Evolutionary conservation across 805 yeast species (phyloP).

Genomic region (Yarrowia yakushimensis): DNA sequence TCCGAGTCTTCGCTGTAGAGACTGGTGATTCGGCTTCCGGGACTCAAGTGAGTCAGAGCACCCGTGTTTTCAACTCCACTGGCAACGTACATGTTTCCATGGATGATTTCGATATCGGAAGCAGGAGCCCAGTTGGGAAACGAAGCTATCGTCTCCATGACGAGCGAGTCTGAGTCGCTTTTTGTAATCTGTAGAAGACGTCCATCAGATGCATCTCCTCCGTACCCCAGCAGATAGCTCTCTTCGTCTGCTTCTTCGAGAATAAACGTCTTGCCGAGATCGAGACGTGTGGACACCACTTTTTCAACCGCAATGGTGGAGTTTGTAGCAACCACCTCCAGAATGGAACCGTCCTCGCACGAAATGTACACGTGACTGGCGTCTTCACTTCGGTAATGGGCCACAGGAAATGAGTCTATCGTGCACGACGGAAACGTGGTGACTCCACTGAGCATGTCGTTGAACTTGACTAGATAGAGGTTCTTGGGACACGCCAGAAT

Average conservation of each 20-base stretch:
- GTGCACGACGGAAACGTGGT: not conserved
- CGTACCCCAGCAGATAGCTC: constrained; percentile 15
- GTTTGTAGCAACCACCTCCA: not conserved
- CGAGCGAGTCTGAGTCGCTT: not conserved
- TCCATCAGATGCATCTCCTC: constrained; percentile 13
- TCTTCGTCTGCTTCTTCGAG: constrained; percentile 11
- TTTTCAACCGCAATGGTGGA: not conserved
- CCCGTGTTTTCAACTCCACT: constrained; percentile 12
- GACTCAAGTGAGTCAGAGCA: not conserved
- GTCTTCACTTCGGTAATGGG: constrained; percentile 3
- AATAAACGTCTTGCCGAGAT: constrained; percentile 1
- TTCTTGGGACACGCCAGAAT: constrained; percentile 7
- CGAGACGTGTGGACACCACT: not conserved
- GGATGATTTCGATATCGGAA: constrained; percentile 13
- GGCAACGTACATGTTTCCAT: constrained; percentile 4
- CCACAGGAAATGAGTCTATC: not conserved
- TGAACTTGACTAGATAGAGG: constrained; percentile 1
- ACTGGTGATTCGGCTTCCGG: not conserved
- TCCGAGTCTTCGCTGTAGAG: constrained; percentile 8
- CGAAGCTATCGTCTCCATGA: not conserved
- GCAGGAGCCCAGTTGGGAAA: constrained; percentile 24
- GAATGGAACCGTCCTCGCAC: constrained; percentile 14
- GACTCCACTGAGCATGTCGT: constrained; percentile 14
- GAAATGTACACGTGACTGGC: not conserved
- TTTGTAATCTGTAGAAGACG: not conserved